Base-by-base conservation (phyloP, 2,329 filamentous ascomycete genomes). In the Eutypa lata region DNA sequence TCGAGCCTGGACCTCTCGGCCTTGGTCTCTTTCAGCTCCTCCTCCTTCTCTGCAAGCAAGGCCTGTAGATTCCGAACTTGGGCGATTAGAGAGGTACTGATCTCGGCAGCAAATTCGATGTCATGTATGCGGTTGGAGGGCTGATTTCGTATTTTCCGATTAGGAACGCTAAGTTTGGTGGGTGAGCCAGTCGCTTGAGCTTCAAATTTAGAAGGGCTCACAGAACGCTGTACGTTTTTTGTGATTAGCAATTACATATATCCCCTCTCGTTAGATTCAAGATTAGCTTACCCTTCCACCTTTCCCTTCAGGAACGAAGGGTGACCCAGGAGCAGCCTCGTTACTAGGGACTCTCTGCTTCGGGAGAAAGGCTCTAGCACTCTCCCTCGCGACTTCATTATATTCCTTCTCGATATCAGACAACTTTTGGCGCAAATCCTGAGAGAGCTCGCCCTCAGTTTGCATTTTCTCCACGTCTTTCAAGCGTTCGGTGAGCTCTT, bases 61-160 rank as follows among this genome's bases (percentile, higher is more conserved):
- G 86, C 81, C 70, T 99, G 94, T 51, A 99, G 74, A 67, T 94
- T 91, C 57, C 94, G 88, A 48, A 99, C 89, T 73, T 97, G 94
- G n/a, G 89, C 86, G 49, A 99, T 87, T 49, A 99, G 79, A 2
- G 91, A 96, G 6, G 91, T 96, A 66, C 91, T 97, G 64, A 99
- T 97, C 68, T 99, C 93, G 48, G 94, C 92, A n/a, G 93, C 94
- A 66, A 99, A 96, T 63, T 97, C 91, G 66, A 99, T 96, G 66
- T 99, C 94, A 68, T 97, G 91, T 13, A 96, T 87, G 49, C 92
- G 86, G 67, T 87, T 94, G 10, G 88, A 83, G 2, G 90, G 89
- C 67, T 97, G 93, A 62, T 97, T 97, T 52, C 94, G 84, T 67
- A 94, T 83, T 69, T 92, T 94, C 61, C 93, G 84, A 61, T 90